Base-by-base conservation (phyloP, 306 rosid genomes). In the Fagus crenata region DNA sequence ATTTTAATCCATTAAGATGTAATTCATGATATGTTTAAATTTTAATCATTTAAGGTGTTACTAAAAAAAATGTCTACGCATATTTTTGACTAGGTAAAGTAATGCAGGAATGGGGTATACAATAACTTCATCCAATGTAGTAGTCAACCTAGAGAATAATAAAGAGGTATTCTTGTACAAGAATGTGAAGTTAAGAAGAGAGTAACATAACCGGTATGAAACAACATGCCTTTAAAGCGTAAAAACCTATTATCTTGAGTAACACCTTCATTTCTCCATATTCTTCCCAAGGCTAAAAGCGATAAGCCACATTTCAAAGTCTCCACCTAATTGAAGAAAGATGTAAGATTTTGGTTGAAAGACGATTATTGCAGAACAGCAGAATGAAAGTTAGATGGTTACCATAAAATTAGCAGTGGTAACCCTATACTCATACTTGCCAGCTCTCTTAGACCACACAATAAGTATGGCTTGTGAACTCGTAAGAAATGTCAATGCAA, bases 361-460 rank as follows among this genome's bases (percentile, higher is more conserved):
- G 28, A 22, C 28, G 28, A 22, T 22, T 22, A 22, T 22, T 22
- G 28, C 0, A 22, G 28, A 22, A 22, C 0, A 0, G 28, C 0
- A 22, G 28, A 22, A 22, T 22, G 28, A 22, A 22, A 22, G 28
- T 22, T 22, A 22, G 28, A 22, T 22, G 28, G 28, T 22, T 22
- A 92, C 96, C 93, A 87, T 73, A 76, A 93, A 93, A 85, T 93
- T 93, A 12, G 97, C 97, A 64, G 97, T 93, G 36, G 98, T 93
- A 71, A 93, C 97, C 82, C 98, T 93, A 78, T 93, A 91, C 75
- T 93, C 98, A 84, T 93, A 91, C 81, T 86, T 93, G 58, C 98
- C 98, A 49, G 97, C 97, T 84, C 96, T 81, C 83, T 91, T 93
- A 46, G 98, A 93, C 97, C 96, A 93, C 77, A 93, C 98, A 36